Evolutionary conservation across 305 asterid genomes (phyloP).

Genomic region (Fraxinus ornus): DNA sequence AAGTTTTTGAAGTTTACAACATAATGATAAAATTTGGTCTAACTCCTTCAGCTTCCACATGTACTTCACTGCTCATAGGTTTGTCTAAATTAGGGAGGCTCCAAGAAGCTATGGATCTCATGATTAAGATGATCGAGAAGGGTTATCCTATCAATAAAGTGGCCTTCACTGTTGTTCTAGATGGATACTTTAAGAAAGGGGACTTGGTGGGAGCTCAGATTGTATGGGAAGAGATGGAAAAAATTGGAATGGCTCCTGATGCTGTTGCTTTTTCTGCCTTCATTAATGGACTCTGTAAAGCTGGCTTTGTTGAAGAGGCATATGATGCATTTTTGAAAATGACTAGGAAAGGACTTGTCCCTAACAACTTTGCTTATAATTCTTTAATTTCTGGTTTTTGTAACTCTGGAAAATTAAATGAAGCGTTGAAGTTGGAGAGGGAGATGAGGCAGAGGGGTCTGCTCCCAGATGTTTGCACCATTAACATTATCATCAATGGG

Average conservation of each 20-base stretch:
- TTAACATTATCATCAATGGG: constrained; percentile 74
- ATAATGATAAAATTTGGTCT: constrained; percentile 59
- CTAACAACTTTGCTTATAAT: constrained; percentile 80
- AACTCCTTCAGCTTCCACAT: constrained; percentile 79
- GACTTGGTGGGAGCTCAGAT: constrained; percentile 63
- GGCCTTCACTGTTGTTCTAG: constrained; percentile 76
- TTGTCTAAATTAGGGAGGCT: constrained; percentile 65
- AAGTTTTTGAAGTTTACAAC: constrained; percentile 71
- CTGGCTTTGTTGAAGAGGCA: constrained; percentile 71
- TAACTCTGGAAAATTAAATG: constrained; percentile 53
- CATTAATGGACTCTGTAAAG: constrained; percentile 67
- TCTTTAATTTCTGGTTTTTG: constrained; percentile 82
- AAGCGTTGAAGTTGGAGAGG: constrained; percentile 62
- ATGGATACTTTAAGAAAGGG: constrained; percentile 73
- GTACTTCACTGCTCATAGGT: constrained; percentile 70
- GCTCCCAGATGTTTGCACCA: constrained; percentile 70
- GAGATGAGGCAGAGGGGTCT: constrained; percentile 80
- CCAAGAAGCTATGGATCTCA: constrained; percentile 58
- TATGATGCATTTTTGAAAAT: constrained; percentile 47
- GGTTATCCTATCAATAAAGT: constrained; percentile 57
- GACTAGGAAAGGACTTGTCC: constrained; percentile 66
- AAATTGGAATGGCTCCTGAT: constrained; percentile 74
- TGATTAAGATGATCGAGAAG: constrained; percentile 63
- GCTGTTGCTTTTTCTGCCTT: constrained; percentile 89
- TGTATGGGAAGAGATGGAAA: constrained; percentile 80